A percentile compares a stretch with the other conserved stretches of the same genome.
phyloP scores from a whole-genome alignment of 345 rosid genomes.

The Brassica incana region DNA sequence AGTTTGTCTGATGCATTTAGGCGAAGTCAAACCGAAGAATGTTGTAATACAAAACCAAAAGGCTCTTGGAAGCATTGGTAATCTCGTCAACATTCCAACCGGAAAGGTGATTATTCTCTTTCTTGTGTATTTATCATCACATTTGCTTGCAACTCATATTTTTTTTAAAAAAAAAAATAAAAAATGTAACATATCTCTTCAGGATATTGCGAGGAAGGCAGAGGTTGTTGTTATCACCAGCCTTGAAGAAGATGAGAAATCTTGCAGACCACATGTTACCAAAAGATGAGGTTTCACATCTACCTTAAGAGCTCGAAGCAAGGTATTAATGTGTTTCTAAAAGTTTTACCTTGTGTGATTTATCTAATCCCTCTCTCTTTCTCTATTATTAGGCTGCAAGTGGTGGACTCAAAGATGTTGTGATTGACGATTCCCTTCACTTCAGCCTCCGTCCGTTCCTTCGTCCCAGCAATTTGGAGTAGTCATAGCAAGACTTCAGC shows the following conservation, averaged over 20 bases:
- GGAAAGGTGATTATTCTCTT: conserved; percentile 49
- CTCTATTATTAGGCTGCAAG: conserved; percentile 26
- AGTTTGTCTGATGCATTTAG: conserved; percentile 24
- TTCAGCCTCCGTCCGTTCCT: too few relatives aligned
- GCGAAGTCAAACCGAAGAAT: conserved; percentile 54
- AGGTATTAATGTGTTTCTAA: conserved; percentile 41
- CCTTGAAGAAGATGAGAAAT: conserved; percentile 50
- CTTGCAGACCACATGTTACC: conserved; percentile 37
- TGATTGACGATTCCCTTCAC: not conserved
- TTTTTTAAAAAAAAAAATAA: too few relatives aligned
- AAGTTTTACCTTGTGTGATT: too few relatives aligned
- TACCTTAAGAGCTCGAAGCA: conserved; percentile 73
- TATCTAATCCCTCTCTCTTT: not conserved
- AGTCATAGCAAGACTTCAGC: too few relatives aligned
- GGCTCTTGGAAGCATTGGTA: conserved; percentile 80
- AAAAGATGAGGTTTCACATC: conserved; percentile 55
- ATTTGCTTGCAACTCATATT: not conserved
- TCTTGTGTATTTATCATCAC: not conserved
- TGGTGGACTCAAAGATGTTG: not conserved
- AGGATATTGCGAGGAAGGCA: conserved; percentile 9
- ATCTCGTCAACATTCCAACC: conserved; percentile 44
- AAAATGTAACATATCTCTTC: not conserved
- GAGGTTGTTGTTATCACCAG: conserved; percentile 45
- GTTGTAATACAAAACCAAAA: conserved; percentile 51
- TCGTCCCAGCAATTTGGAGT: too few relatives aligned